Evolutionary conservation across 2,329 filamentous ascomycete species (phyloP), one percentile per base, ranked within the genome.

Genomic region (Fusarium poae): DNA sequence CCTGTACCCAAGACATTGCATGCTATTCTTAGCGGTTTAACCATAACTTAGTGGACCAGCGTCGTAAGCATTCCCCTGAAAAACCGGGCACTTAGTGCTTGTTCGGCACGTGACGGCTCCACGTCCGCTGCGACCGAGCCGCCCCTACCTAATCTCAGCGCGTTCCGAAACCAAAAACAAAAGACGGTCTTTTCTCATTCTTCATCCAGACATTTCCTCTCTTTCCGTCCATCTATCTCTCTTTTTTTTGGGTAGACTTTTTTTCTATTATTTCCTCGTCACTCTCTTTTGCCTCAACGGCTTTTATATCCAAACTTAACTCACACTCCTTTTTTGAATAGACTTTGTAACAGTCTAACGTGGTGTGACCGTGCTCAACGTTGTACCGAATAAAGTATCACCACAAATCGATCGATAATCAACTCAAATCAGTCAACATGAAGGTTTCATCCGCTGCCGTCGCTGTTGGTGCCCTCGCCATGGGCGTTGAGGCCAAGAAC

Each of bases 401-500:
- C 64, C 61, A 39, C 40, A 57, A 45, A 62, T 62, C 63, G 57
- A 67, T 63, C 61, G 56, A 73, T 55, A 68, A 59, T 51, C 35
- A 27, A 29, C 20, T 23, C 23, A 62, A 62, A 48, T 43, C 50
- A 76, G 79, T 35, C 57, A 85, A 32, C 55, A 85, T 85, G 83
- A 82, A 78, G 77, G 67, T 79, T 67, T 77, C 80, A 46, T 45
- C 50, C 34, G 66, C 78, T 39, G 72, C 78, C 43, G 49, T 83
- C 51, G 77, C 79, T 59, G 77, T 80, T 65, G 73, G 77, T 73
- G 77, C 77, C 52, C 77, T 84, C 70, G 81, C 79, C 61, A 65
- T 79, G 30, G 77, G 79, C 63, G 79, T 73, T 50, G 79, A 81
- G 44, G 79, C 78, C 63, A 73, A 80, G 71, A 85, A 84, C 81